A percentile compares a stretch with the other conserved stretches of the same genome.
phyloP scores from a whole-genome alignment of 768 basidiomycete genomes.

The Leucosporidium scottii region DNA sequence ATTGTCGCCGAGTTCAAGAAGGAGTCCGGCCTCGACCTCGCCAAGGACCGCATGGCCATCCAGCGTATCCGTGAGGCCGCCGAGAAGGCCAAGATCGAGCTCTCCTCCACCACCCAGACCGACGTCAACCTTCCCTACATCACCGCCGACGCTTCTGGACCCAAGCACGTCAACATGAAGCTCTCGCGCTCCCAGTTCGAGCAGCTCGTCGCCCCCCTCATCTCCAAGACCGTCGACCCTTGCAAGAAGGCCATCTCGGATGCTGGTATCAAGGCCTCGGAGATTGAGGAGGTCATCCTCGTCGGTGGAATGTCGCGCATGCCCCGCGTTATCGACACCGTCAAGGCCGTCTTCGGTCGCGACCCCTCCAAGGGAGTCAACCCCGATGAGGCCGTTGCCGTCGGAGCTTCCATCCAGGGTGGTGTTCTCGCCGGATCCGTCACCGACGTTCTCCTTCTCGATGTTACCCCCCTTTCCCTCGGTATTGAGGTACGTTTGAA shows the following conservation, averaged over 20 bases:
- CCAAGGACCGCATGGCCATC: conserved; percentile 86
- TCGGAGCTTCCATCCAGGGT: conserved; percentile 96
- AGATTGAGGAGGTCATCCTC: conserved; percentile 92
- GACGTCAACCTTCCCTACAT: conserved; percentile 98
- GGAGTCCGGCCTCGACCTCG: conserved; percentile 72
- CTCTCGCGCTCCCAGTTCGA: conserved; percentile 86
- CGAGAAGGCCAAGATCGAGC: conserved; percentile 98
- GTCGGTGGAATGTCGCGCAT: conserved; percentile 99
- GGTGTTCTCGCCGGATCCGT: conserved; percentile 96
- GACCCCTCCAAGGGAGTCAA: conserved; percentile 99
- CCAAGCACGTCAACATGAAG: conserved; percentile 94
- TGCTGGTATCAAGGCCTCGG: conserved; percentile 84
- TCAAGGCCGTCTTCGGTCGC: conserved; percentile 86
- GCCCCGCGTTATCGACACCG: conserved; percentile 89
- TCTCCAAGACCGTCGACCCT: conserved; percentile 84
- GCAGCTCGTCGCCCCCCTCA: conserved; percentile 67
- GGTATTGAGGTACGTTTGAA: conserved; percentile 48
- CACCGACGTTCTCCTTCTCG: conserved; percentile 79
- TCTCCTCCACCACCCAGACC: conserved; percentile 88
- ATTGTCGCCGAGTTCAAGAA: conserved; percentile 91
- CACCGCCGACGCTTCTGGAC: conserved; percentile 87
- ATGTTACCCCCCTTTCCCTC: conserved; percentile 93
- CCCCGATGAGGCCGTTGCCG: conserved; percentile 98
- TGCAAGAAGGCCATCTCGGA: conserved; percentile 96
- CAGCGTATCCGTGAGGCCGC: conserved; percentile 98